phyloP scores from a whole-genome alignment of 768 basidiomycete species.

The Guyanaporus albipodus region DNA sequence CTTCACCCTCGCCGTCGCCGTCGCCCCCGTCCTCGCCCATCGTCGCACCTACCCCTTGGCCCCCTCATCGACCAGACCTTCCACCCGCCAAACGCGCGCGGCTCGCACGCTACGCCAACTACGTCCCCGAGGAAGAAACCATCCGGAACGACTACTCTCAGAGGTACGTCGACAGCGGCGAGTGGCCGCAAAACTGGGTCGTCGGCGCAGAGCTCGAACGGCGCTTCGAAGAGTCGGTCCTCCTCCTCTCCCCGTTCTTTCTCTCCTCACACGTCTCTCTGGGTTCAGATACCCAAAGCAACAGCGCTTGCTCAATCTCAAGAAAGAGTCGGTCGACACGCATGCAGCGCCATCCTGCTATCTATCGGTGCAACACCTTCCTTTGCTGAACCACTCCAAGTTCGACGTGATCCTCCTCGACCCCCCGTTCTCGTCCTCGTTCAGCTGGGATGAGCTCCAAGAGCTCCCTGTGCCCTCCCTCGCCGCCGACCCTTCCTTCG shows the following conservation, averaged over 20 bases:
- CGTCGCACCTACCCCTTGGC: slow-evolving; percentile 31
- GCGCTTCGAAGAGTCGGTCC: slow-evolving; percentile 90
- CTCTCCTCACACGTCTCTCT: neutral
- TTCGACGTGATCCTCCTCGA: slow-evolving; percentile 92
- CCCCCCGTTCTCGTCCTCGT: slow-evolving; percentile 83
- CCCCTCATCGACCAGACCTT: slow-evolving; percentile 43
- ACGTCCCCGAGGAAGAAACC: slow-evolving; percentile 92
- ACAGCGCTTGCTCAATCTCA: slow-evolving; percentile 75
- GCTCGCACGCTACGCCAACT: slow-evolving; percentile 67
- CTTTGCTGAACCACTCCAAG: slow-evolving; percentile 56
- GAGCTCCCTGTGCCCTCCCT: slow-evolving; percentile 77
- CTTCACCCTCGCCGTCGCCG: slow-evolving; percentile 52
- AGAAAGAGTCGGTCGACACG: slow-evolving; percentile 70
- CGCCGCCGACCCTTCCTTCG: slow-evolving; percentile 87
- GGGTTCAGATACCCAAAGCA: slow-evolving; percentile 85
- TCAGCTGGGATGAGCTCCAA: slow-evolving; percentile 81
- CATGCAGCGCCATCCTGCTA: slow-evolving; percentile 73
- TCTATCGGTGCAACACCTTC: slow-evolving; percentile 56
- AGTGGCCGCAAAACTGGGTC: slow-evolving; percentile 94
- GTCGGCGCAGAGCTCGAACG: slow-evolving; percentile 83
- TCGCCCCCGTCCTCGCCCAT: slow-evolving; percentile 48
- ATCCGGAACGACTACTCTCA: slow-evolving; percentile 94
- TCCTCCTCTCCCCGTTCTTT: neutral
- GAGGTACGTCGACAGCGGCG: slow-evolving; percentile 85
- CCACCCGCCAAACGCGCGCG: slow-evolving; percentile 75